A percentile compares a stretch with the other conserved stretches of the same genome.
Conservation (phyloP, 2,329 filamentous ascomycete genomes). For the Fusarium sulawesiense region DNA sequence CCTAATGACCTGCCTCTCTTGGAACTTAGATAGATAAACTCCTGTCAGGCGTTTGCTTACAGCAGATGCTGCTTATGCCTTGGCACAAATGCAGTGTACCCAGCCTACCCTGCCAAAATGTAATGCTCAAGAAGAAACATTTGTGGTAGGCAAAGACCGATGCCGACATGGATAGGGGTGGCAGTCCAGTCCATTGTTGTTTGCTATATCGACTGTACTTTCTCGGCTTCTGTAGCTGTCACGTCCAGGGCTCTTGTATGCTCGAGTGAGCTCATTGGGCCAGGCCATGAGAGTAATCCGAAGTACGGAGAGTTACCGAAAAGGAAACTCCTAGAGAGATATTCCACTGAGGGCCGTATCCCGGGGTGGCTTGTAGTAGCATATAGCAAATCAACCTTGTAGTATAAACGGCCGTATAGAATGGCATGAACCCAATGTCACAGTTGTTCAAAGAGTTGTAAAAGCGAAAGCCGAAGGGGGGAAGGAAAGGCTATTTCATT, state of each 20-base stretch:
- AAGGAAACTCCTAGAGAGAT: neutral
- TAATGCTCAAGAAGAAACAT: neutral
- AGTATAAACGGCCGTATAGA: slow-evolving; percentile 2
- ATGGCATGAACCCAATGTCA: neutral
- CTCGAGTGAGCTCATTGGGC: neutral
- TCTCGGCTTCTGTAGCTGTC: neutral
- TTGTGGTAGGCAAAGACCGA: neutral
- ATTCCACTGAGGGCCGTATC: neutral
- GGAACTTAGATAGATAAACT: neutral
- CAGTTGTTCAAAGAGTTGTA: neutral
- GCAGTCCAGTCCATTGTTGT: neutral
- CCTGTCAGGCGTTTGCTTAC: neutral
- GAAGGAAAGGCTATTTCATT: neutral
- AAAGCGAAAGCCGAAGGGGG: neutral
- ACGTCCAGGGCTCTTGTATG: neutral
- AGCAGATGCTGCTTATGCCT: neutral
- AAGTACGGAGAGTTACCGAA: neutral
- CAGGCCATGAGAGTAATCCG: neutral
- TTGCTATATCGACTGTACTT: neutral
- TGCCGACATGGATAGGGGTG: neutral
- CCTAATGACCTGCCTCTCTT: neutral
- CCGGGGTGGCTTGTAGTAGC: slow-evolving; percentile 12
- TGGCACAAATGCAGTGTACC: neutral
- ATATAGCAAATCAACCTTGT: neutral
- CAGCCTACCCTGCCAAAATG: neutral